Evolutionary conservation across 2,329 filamentous ascomycete genomes (phyloP), one percentile per base, ranked within the genome.

Genomic region (Paecilomyces sp.): DNA sequence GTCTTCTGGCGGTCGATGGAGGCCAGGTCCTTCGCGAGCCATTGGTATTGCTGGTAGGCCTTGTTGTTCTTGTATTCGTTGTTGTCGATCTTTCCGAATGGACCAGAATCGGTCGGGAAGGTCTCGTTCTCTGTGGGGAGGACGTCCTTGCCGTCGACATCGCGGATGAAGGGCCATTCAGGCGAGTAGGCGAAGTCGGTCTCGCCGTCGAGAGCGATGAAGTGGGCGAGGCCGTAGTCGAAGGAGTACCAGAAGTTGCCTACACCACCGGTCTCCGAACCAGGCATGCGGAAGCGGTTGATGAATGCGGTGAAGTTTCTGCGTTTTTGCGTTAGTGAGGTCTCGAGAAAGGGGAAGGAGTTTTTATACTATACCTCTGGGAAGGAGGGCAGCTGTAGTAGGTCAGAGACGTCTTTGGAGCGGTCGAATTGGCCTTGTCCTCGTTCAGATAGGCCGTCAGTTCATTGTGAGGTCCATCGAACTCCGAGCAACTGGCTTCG

Each of bases 211-310:
- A 83, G 68, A 18, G 76, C 70, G 62, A 82, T 69, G 60, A 82
- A 82, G 65, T 83, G 80, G 1, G 77, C 80, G n/a, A 82, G 70
- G 25, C 80, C 80, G 63, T 82, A 82, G 71, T 83, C 80, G 64
- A 82, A 83, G 1, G 77, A 81, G 69, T 83, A 82, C 80, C 80
- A 82, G 65, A 82, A 79, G 73, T 82, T 82, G 57, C 77, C 73
- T 9, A 81, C 78, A 34, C 80, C 80, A 3, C 77, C 77, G 9
- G 72, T 74, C 63, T 82, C 79, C 1, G 64, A 61, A 25, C 80
- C 80, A 1, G 80, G 79, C 78, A 82, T 82, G 57, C 76, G 75
- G 74, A 82, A 83, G 53, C 80, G 79, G 67, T 82, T 70, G 63
- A 81, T 77, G 68, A 73, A 82, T 5, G 78, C 74, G n/a, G 80